A percentile compares a stretch with the other conserved stretches of the same genome.
Conservation (phyloP, 306 rosid species). For the Inga laurina region DNA sequence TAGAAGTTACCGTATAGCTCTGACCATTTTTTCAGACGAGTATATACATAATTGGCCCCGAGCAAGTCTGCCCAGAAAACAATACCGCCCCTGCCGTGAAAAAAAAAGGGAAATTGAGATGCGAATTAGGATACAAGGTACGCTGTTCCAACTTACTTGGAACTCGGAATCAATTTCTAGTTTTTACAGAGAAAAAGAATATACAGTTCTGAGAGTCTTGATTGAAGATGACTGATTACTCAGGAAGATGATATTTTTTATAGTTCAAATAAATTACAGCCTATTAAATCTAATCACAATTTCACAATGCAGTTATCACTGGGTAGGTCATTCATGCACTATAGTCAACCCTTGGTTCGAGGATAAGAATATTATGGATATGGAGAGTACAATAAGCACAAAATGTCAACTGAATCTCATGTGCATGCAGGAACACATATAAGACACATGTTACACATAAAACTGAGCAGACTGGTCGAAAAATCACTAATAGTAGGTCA, state of each 20-base stretch:
- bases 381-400: background rate
- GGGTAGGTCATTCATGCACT: conserved; percentile 5
- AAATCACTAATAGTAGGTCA: background rate
- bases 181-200: conserved; percentile 2
- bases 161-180: background rate
- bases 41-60: conserved; percentile 76
- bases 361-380: background rate
- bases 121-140: background rate
- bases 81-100: conserved; percentile 80
- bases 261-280: conserved; percentile 2
- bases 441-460: background rate
- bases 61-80: conserved; percentile 89
- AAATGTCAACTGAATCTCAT: background rate
- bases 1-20: conserved; percentile 71
- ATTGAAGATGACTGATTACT: background rate
- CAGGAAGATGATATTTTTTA: background rate
- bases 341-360: background rate
- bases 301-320: background rate
- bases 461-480: background rate
- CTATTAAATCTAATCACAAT: background rate
- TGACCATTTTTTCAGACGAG: conserved; percentile 82
- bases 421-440: background rate
- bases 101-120: conserved; percentile 19
- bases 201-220: background rate
- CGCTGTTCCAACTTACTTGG: background rate